These are phyloP conservation scores for Neopestalotiopsis rosae DNA, from an alignment of 2,329 filamentous ascomycete genomes.

Conservation along the genomic window DNA sequence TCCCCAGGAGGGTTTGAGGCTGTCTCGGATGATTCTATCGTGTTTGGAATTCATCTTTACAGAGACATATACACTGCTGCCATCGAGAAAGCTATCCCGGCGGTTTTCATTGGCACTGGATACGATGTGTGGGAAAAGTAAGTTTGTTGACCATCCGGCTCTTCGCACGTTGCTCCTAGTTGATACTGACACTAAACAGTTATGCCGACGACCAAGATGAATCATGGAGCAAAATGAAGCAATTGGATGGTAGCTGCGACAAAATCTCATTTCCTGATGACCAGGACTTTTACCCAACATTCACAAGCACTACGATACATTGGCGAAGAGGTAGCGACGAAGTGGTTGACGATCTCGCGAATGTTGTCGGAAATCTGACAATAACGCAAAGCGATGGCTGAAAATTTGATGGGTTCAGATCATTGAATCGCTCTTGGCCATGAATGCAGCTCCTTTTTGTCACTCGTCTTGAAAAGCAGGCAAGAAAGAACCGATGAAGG, in stretches of 20 bases:
- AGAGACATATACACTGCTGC: slow-evolving; percentile 57
- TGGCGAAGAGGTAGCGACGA: slow-evolving; percentile 36
- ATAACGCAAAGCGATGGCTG: not conserved
- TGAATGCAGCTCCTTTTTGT: not conserved
- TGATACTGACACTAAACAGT: not conserved
- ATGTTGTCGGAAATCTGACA: not conserved
- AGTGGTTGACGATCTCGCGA: not conserved
- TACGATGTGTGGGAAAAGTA: slow-evolving; percentile 53
- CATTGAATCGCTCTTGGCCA: no score
- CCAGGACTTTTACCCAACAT: slow-evolving; percentile 38
- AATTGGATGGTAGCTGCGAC: slow-evolving; percentile 38
- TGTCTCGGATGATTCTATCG: slow-evolving; percentile 54
- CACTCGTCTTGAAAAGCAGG: not conserved
- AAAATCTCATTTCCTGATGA: slow-evolving; percentile 45
- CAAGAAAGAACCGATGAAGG: not conserved
- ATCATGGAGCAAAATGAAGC: slow-evolving; percentile 38
- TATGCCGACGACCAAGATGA: slow-evolving; percentile 18
- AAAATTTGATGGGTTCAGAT: not conserved
- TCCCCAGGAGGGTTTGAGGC: slow-evolving; percentile 58
- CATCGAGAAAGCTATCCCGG: slow-evolving; percentile 51
- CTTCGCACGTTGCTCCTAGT: not conserved
- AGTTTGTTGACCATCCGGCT: not conserved
- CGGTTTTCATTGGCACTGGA: slow-evolving; percentile 62
- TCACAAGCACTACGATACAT: slow-evolving; percentile 47
- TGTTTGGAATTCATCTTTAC: slow-evolving; percentile 69